These are phyloP conservation scores for Drechslerella stenobrocha DNA, from an alignment of 2,329 filamentous ascomycete genomes.

Conservation along the genomic window DNA sequence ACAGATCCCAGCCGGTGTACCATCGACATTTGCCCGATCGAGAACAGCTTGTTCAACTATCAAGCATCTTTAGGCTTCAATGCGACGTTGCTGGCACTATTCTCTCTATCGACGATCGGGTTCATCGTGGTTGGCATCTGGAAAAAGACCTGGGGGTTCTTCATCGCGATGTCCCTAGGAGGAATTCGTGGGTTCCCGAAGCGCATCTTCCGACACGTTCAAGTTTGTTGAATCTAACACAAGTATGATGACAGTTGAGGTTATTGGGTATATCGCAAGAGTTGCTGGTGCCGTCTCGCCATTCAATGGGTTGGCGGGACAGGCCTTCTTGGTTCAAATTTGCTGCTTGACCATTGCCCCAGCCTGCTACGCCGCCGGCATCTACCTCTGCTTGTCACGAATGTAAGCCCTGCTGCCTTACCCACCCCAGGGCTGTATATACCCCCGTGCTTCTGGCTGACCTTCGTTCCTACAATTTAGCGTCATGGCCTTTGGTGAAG, in stretches of 20 bases:
- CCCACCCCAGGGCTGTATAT: too few relatives aligned
- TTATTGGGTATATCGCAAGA: slow-evolving; percentile 65
- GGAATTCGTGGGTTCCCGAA: slow-evolving; percentile 48
- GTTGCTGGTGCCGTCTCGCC: slow-evolving; percentile 63
- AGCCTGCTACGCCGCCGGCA: slow-evolving; percentile 66
- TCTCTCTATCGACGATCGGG: slow-evolving; percentile 42
- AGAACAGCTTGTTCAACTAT: slow-evolving; percentile 47
- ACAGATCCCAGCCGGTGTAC: slow-evolving; percentile 32
- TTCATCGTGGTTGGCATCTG: slow-evolving; percentile 49
- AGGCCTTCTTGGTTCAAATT: slow-evolving; percentile 63
- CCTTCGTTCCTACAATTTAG: slow-evolving; percentile 47
- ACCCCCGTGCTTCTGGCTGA: slow-evolving; percentile 55
- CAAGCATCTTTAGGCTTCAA: slow-evolving; percentile 50
- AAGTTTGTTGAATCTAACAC: neutral
- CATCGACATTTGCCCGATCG: slow-evolving; percentile 49
- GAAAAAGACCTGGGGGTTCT: slow-evolving; percentile 52
- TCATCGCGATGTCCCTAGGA: slow-evolving; percentile 62
- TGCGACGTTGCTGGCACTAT: slow-evolving; percentile 46
- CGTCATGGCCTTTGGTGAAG: slow-evolving; percentile 62
- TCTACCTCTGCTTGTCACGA: slow-evolving; percentile 64
- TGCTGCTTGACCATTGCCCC: slow-evolving; percentile 67
- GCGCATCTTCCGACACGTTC: neutral
- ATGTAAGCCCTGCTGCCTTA: slow-evolving; percentile 47
- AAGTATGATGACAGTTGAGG: slow-evolving; percentile 58
- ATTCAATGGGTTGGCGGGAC: slow-evolving; percentile 56